phyloP scores from a whole-genome alignment of 257 asterid genomes.

The Plectranthus barbatus region DNA sequence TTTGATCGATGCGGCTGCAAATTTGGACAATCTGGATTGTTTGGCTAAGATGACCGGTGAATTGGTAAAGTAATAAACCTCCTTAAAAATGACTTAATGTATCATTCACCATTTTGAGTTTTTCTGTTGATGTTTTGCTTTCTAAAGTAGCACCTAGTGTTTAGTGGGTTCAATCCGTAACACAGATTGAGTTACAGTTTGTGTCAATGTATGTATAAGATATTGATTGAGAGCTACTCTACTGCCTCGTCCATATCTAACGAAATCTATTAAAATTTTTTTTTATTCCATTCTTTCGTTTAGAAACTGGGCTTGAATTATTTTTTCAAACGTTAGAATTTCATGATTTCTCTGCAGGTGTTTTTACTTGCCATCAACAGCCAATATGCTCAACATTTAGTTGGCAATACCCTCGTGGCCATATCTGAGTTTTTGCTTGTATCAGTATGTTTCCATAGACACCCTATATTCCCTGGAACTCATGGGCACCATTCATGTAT shows the following conservation, averaged over 20 bases:
- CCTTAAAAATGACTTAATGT: background rate
- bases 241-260: background rate
- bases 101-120: background rate
- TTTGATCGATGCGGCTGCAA: slow-evolving; percentile 9
- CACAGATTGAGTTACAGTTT: background rate
- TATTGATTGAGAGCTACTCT: background rate
- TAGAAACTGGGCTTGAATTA: background rate
- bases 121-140: background rate
- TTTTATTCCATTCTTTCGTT: background rate
- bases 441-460: slow-evolving; percentile 35
- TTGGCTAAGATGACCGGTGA: slow-evolving; percentile 35
- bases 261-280: background rate
- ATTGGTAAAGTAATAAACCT: slow-evolving; percentile 34
- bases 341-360: slow-evolving; percentile 44
- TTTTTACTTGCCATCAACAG: slow-evolving; percentile 42
- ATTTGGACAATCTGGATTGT: slow-evolving; percentile 32
- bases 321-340: background rate
- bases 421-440: slow-evolving; percentile 49
- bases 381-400: slow-evolving; percentile 50
- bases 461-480: background rate
- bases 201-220: background rate
- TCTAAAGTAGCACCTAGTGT: background rate
- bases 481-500: background rate
- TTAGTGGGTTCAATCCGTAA: too few species aligned
- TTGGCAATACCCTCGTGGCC: slow-evolving; percentile 54